Evolutionary conservation across 139 green algal genomes (phyloP).

Genomic region (Zygnema cylindricum): DNA sequence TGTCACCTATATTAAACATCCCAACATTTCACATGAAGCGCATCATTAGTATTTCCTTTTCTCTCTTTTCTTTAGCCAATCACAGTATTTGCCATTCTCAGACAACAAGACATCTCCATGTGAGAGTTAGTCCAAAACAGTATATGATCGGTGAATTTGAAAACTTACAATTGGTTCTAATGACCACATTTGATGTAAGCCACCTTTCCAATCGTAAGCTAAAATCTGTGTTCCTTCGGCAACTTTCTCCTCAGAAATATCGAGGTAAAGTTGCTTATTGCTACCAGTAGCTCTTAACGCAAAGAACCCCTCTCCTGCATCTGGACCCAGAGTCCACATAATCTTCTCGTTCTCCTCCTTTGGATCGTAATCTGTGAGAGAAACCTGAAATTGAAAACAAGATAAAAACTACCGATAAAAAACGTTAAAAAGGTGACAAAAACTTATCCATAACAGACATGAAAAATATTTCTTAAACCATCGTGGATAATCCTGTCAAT

Average conservation of each 20-base stretch:
- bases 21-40: too few species aligned
- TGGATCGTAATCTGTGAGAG: neutral
- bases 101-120: neutral
- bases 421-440: too few species aligned
- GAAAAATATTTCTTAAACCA: too few species aligned
- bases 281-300: neutral
- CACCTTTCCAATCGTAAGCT: neutral
- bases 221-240: neutral
- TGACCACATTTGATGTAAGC: neutral
- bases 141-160: neutral
- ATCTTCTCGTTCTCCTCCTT: neutral
- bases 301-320: neutral
- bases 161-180: neutral
- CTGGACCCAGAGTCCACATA: neutral
- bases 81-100: too few species aligned
- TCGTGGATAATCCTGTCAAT: too few species aligned
- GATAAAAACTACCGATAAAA: too few species aligned
- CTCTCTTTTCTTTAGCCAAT: too few species aligned
- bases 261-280: neutral
- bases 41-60: too few species aligned
- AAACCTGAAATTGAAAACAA: too few species aligned
- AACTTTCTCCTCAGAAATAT: conserved; percentile 1
- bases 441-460: too few species aligned
- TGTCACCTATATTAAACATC: too few species aligned
- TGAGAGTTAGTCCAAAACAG: neutral